Evolutionary conservation across 352 stramenopile species (phyloP), one percentile per base, ranked within the genome.

Genomic region (Pythium monospermum): DNA sequence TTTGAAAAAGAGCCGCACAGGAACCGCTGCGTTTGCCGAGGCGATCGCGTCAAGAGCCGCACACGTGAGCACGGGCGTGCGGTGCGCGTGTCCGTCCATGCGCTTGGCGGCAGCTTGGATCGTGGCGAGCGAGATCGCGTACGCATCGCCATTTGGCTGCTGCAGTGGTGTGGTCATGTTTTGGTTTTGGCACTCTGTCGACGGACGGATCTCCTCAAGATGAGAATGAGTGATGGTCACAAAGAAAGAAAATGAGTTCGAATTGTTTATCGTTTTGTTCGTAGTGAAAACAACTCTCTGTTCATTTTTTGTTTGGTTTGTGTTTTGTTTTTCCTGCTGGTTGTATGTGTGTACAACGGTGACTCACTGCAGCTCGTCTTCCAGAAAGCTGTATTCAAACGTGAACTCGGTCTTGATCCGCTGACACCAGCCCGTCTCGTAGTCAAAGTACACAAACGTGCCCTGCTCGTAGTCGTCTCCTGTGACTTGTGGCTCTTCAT

Each of bases 391-490:
- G 79, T 99, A 99, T 71, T 99, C 96, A 69, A 99, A 99, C 40
- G 86, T 96, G 73, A 99, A 99, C 73, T 99, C 95, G 31, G 90
- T 89, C 73, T 99, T 99, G 76, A 99, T 98, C 56, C 96, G 84
- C 70, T 98, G 94, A 70, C 94, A 98, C 96, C 96, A 99, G 57
- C 94, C 95, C 23, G 84, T 97, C 77, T 99, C 96, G 69, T 99
- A 99, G 76, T 99, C 97, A 77, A 99, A 99, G 77, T 99, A 99
- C 13, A 99, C 91, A 73, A 99, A 99, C 27, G 96, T 99, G 61
- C 97, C 97, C 76, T 99, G 94, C 71, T 99, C 97, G 76, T 98
- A 99, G 60, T 99, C 94, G 53, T 99, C 95, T 2, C 94, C 98
- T 44, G 96, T 98, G 13, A 97, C 70, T 60, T 96, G 80, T 12